These are phyloP conservation scores for Phaeosphaeria sp. DNA, from an alignment of 2,329 filamentous ascomycete genomes.

Conservation along the genomic window DNA sequence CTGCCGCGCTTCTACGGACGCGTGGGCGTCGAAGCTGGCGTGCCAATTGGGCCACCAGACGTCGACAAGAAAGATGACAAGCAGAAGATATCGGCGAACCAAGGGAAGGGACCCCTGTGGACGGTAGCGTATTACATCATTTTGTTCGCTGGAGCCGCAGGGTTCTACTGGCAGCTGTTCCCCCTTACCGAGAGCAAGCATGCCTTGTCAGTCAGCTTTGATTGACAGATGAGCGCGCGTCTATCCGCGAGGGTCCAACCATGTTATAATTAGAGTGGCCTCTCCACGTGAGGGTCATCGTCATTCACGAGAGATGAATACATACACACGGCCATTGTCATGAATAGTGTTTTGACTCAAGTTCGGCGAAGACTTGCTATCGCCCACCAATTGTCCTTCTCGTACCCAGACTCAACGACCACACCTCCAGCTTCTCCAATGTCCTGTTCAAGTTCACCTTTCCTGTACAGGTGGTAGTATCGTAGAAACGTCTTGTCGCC, in stretches of 20 bases:
- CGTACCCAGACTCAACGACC: constrained; percentile 84
- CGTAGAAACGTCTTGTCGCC: constrained; percentile 74
- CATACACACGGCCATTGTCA: background rate
- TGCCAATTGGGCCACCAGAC: constrained; percentile 47
- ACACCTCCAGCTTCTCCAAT: constrained; percentile 75
- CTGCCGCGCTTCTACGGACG: constrained; percentile 85
- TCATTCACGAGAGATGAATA: background rate
- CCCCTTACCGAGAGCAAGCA: constrained; percentile 70
- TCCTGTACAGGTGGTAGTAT: constrained; percentile 92
- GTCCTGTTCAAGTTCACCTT: constrained; percentile 86
- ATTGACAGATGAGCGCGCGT: background rate
- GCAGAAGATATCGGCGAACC: constrained; percentile 35
- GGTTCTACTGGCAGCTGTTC: constrained; percentile 77
- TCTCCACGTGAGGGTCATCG: background rate
- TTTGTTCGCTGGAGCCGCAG: constrained; percentile 72
- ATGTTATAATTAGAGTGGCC: background rate
- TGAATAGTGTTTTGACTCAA: constrained; percentile 3
- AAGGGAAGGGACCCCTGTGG: constrained; percentile 62
- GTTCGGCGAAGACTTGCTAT: constrained; percentile 56
- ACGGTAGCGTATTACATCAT: constrained; percentile 81
- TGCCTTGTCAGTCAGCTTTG: constrained; percentile 51
- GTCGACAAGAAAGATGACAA: constrained; percentile 44
- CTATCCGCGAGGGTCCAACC: background rate
- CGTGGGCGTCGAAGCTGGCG: constrained; percentile 62
- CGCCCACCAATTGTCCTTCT: constrained; percentile 99